Evolutionary conservation across 768 basidiomycete species (phyloP).

Genomic region (Macrolepiota dolichaula): DNA sequence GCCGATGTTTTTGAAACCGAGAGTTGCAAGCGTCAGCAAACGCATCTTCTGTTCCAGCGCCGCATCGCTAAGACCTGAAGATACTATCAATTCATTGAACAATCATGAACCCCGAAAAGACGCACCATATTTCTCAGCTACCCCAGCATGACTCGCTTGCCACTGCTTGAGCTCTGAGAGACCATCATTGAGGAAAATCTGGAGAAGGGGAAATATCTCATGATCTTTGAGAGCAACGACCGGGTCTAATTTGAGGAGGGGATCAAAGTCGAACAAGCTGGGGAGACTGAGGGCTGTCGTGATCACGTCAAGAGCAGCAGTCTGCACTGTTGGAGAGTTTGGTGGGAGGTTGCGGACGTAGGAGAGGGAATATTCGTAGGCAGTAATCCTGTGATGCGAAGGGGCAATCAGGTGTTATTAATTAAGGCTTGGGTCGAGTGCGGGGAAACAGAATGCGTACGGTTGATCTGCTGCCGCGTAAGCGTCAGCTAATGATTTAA

Average conservation of each 20-base stretch:
- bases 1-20: constrained; percentile 76
- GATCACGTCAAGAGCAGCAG: constrained; percentile 59
- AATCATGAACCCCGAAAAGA: constrained; percentile 8
- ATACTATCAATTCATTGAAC: constrained; percentile 9
- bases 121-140: constrained; percentile 59
- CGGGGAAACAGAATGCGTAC: constrained; percentile 39
- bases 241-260: constrained; percentile 72
- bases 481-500: constrained; percentile 60
- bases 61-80: constrained; percentile 50
- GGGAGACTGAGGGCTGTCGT: constrained; percentile 64
- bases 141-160: constrained; percentile 44
- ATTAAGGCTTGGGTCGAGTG: background rate
- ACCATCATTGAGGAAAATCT: constrained; percentile 67
- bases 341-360: constrained; percentile 61
- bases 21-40: constrained; percentile 69
- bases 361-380: constrained; percentile 64
- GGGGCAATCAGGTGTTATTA: background rate
- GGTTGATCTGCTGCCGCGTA: constrained; percentile 52
- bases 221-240: constrained; percentile 64
- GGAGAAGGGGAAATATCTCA: constrained; percentile 71
- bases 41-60: constrained; percentile 78
- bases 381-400: constrained; percentile 39
- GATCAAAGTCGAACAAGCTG: constrained; percentile 75
- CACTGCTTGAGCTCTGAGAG: constrained; percentile 62
- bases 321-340: constrained; percentile 45